These are phyloP conservation scores for Dactylonectria macrodidyma DNA, from an alignment of 2,329 filamentous ascomycete genomes.

Conservation along the genomic window DNA sequence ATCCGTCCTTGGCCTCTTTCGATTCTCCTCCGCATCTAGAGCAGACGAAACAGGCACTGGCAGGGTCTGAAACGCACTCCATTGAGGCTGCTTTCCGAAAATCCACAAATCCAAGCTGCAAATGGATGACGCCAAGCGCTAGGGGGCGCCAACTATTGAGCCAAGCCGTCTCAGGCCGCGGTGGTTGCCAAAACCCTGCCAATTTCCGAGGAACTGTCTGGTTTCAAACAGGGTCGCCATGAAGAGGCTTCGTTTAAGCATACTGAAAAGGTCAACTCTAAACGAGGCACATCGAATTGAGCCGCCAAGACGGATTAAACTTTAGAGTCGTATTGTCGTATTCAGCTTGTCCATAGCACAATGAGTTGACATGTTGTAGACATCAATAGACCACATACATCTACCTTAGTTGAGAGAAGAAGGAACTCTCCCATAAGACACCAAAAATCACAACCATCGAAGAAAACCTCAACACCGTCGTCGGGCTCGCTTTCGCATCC, in stretches of 20 bases:
- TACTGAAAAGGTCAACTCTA: conserved; percentile 3
- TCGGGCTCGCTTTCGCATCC: neutral
- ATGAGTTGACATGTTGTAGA: neutral
- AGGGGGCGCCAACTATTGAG: neutral
- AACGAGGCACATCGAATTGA: neutral
- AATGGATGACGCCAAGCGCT: neutral
- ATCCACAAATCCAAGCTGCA: conserved; percentile 1
- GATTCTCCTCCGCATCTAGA: neutral
- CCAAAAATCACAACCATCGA: neutral
- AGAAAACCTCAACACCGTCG: neutral
- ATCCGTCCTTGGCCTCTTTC: neutral
- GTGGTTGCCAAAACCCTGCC: neutral
- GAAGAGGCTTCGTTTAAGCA: neutral
- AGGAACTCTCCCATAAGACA: neutral
- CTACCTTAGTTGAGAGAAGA: neutral
- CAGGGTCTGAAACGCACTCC: neutral
- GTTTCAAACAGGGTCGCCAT: neutral
- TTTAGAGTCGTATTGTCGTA: neutral
- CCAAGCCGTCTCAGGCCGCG: conserved; percentile 4
- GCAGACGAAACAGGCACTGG: neutral
- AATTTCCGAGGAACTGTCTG: neutral
- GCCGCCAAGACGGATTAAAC: neutral
- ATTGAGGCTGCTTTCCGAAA: neutral
- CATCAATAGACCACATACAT: neutral
- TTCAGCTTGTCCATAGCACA: neutral